A percentile compares a stretch with the other conserved stretches of the same genome.
These are phyloP conservation scores for Fusarium poae DNA, from an alignment of 2,329 filamentous ascomycete genomes.

Conservation along the genomic window DNA sequence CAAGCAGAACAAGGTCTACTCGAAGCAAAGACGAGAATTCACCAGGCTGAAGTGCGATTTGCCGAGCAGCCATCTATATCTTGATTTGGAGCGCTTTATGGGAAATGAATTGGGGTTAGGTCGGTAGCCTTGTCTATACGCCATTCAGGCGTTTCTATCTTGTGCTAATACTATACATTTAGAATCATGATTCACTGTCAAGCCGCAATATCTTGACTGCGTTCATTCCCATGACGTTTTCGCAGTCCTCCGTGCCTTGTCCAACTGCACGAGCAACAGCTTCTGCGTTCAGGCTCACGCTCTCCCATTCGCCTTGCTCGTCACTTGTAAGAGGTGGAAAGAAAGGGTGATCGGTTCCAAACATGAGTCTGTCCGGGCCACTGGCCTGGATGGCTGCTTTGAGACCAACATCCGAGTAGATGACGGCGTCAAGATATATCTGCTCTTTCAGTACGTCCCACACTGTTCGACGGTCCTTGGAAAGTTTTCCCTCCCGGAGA, in stretches of 20 bases:
- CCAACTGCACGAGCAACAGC: conserved; percentile 68
- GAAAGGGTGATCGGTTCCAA: conserved; percentile 87
- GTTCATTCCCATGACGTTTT: conserved; percentile 71
- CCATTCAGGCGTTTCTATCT: conserved; percentile 21
- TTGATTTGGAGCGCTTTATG: conserved; percentile 13
- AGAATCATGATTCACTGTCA: conserved; percentile 43
- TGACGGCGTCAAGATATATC: conserved; percentile 88
- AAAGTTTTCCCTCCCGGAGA: conserved; percentile 70
- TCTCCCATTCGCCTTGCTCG: conserved; percentile 76
- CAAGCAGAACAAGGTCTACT: conserved; percentile 50
- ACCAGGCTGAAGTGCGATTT: conserved; percentile 56
- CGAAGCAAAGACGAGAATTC: conserved; percentile 52
- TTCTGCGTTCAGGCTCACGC: conserved; percentile 66
- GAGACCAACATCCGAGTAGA: conserved; percentile 81
- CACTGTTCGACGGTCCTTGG: conserved; percentile 61
- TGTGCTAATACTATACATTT: conserved; percentile 39
- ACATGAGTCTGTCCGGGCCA: conserved; percentile 78
- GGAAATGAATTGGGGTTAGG: conserved; percentile 25
- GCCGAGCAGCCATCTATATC: conserved; percentile 47
- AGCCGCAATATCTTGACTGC: conserved; percentile 65
- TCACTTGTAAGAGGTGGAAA: conserved; percentile 79
- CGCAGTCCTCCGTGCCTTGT: conserved; percentile 59
- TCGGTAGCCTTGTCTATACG: conserved; percentile 42
- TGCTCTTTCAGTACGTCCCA: conserved; percentile 75
- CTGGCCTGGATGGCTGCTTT: conserved; percentile 77